Evolutionary conservation across 345 rosid species (phyloP), one percentile per base, ranked within the genome.

Genomic region (Eutrema heterophyllum): DNA sequence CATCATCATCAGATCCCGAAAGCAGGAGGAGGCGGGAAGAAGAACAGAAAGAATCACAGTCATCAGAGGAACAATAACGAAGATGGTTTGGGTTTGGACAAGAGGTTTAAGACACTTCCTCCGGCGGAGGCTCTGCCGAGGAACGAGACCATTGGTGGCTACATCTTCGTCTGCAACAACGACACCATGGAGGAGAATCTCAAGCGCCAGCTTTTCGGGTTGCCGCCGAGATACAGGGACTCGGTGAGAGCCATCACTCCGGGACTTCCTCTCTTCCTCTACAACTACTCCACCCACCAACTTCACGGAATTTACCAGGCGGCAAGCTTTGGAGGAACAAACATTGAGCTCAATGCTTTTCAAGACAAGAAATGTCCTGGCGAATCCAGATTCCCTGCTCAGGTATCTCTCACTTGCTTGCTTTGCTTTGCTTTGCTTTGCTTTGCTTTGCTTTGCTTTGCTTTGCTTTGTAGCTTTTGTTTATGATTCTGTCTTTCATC

Each of bases 301-400:
- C 97, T 96, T 45, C 98, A 96, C 74, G 99, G 99, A 46, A 64
- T 96, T 41, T 96, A 90, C 82, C 92, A 96, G 95, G 98, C 99
- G 40, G 89, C 97, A 13, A 80, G 98, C 67, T 96, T 96, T 70
- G 99, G 99, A n/a, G 98, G 99, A 65, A 81, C 94, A 9, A 96
- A 96, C 87, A 90, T 96, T 12, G 99, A 96, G 70, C 89, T 97
- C 3, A 68, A 81, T 9, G 99, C 99, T 33, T 96, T 97, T 84
- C 92, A 92, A 72, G 99, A 92, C 85, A 96, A 96, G 85, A 96
- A 96, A 73, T 86, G 89, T 71, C 79, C 81, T 0, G 98, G 99
- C 38, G 99, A 96, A 49, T 96, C 99, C 0, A 88, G 99, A 1
- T 96, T 96, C 74, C 99, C 99, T 61, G 99, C 99, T 65, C 99